Evolutionary conservation across 2,329 filamentous ascomycete genomes (phyloP), one percentile per base, ranked within the genome.

Genomic region (Aspergillus novoparasiticus): DNA sequence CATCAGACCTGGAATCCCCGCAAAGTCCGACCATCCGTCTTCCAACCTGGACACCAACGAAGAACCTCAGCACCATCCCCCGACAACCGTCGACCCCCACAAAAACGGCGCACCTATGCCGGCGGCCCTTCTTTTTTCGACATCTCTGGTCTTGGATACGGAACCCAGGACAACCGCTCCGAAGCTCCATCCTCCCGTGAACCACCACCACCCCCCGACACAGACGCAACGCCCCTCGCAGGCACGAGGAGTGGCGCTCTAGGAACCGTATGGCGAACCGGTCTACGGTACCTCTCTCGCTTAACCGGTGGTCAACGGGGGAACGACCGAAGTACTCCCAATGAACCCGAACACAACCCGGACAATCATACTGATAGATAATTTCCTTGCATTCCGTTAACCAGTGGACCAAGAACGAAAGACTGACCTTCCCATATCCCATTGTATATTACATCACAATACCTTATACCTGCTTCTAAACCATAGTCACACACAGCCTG

Each of bases 91-190:
- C 58, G 59, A 21, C 57, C 69, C 16, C 66, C 67, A 28, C 70
- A 66, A n/a, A 71, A 69, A 39, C 66, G 64, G 51, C 66, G 65
- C 14, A 57, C 57, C 9, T 30, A 48, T 12, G 63, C 57, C 23
- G 64, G 61, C 26, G 64, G 61, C 26, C 59, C 62, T 10, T 51
- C 34, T 79, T 76, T 61, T 79, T 80, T 58, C 76, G 79, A 71
- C 56, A 54, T 66, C 58, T 23, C 65, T 67, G 57, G 62, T 59
- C 41, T 68, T 61, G 63, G 66, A 67, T 75, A 76, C 57, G 72
- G 71, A 50, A 69, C 73, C 21, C 68, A 68, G 58, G 72, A 74
- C 45, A 57, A 68, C 53, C 64, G 66, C 28, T 56, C 59, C 28
- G 57, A 64, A 19, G 41, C 26, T 11, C 56, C 16, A 2, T 36